phyloP scores from a whole-genome alignment of 257 asterid species.

The Capsicum baccatum region DNA sequence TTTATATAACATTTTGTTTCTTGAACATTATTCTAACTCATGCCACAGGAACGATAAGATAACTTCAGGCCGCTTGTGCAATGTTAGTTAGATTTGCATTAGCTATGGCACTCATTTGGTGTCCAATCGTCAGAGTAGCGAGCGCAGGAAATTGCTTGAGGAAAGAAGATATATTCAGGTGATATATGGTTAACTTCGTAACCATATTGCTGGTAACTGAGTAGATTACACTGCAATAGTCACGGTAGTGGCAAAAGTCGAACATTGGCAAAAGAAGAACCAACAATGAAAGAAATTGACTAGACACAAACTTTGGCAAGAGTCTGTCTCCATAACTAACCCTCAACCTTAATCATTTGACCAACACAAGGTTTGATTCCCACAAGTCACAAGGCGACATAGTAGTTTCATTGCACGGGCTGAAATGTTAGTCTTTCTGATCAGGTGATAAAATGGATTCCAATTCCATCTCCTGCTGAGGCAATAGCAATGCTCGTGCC shows the following conservation, averaged over 20 bases:
- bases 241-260: not conserved
- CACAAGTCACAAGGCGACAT: not conserved
- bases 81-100: too few species aligned
- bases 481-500: not conserved
- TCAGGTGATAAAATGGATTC: slow-evolving; percentile 5
- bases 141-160: too few species aligned
- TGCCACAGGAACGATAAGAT: too few species aligned
- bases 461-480: slow-evolving; percentile 8
- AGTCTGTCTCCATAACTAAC: not conserved
- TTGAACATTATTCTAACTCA: too few species aligned
- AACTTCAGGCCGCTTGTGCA: too few species aligned
- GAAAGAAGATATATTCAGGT: too few species aligned
- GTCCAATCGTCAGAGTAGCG: too few species aligned
- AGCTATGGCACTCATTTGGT: too few species aligned
- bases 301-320: not conserved
- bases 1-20: too few species aligned
- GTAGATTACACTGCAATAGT: not conserved
- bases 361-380: not conserved
- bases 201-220: too few species aligned
- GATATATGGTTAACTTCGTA: too few species aligned
- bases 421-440: not conserved
- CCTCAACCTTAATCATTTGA: slow-evolving; percentile 4
- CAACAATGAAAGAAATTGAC: not conserved
- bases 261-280: not conserved
- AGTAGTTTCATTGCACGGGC: not conserved